Base-by-base conservation (phyloP, 441 rosid species). In the Erysimum pusillum region DNA sequence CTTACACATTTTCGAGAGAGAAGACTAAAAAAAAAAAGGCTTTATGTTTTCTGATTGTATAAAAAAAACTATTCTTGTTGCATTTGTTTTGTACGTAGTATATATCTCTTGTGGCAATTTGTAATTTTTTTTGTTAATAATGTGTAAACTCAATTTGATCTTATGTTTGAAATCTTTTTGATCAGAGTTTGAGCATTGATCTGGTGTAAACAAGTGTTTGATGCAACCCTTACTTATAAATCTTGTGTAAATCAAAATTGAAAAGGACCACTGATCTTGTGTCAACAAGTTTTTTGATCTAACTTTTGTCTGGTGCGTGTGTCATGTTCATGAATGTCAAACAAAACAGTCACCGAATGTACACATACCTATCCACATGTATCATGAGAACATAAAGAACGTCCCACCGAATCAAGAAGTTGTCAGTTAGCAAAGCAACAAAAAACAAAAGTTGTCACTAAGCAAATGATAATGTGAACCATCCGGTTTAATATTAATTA, bases 41-140 rank as follows among this genome's bases (percentile, higher is more conserved):
- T 35, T 67, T 56, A 12, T 41, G 63, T 60, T 60, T 54, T 35
- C 32, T 67, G 60, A 36, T 76, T 73, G 45, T 52, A 48, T 34
- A 36, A 58, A 17, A 63, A 48, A 61, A 32, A 9, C 1, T 0
- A 53, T 42, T 69, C 17, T 35, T 62, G 71, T 69, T 62, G 49
- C 65, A 42, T 42, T 76, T 69, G 64, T 6, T 56, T 68, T 67
- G 69, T 76, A 76, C n/a, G n/a, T n/a, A n/a, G n/a, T n/a, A n/a
- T n/a, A 3, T n/a, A 63, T 61, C 18, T 53, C 28, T 25, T 25
- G 28, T 61, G 41, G 31, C 56, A 6, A 32, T 28, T 68, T 35
- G 28, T 1, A 15, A 17, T 31, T 11, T 36, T 17, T 46, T 8
- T 46, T 58, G 3, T 25, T 12, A 46, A 53, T 31, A 42, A 73